Percentiles rank a stretch among this genome's conserved stretches.
phyloP scores from a whole-genome alignment of 1,139 yeast species.

The Oligophagozyma castellii region DNA sequence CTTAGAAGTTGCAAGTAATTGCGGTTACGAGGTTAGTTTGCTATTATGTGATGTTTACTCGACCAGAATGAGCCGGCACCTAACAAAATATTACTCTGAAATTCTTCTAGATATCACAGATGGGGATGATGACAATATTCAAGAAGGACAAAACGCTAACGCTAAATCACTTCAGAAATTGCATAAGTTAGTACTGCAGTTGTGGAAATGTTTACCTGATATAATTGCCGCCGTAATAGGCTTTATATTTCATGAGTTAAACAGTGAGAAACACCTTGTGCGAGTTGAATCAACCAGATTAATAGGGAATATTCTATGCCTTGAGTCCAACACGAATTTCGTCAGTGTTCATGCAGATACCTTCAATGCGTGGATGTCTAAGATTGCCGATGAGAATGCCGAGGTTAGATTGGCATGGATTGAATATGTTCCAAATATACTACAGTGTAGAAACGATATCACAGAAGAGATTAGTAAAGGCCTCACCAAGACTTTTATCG shows the following conservation, averaged over 20 bases:
- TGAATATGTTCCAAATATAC: slow-evolving; percentile 35
- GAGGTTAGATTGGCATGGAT: slow-evolving; percentile 62
- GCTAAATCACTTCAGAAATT: slow-evolving; percentile 29
- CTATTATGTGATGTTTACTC: slow-evolving; percentile 57
- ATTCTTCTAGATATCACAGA: slow-evolving; percentile 39
- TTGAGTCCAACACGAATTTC: slow-evolving; percentile 41
- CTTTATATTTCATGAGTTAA: slow-evolving; percentile 65
- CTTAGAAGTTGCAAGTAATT: slow-evolving; percentile 27
- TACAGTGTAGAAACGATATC: slow-evolving; percentile 37
- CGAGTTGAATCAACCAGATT: slow-evolving; percentile 62
- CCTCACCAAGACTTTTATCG: slow-evolving; percentile 54
- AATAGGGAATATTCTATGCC: slow-evolving; percentile 51
- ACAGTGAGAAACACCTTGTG: slow-evolving; percentile 51
- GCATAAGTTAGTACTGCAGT: slow-evolving; percentile 48
- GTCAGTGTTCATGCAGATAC: slow-evolving; percentile 44
- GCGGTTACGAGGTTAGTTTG: slow-evolving; percentile 56
- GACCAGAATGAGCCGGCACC: slow-evolving; percentile 63
- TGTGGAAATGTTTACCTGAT: slow-evolving; percentile 75
- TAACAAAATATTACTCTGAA: slow-evolving; percentile 74
- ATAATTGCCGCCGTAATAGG: slow-evolving; percentile 64
- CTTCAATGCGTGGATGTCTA: slow-evolving; percentile 62
- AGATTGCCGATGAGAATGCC: slow-evolving; percentile 56
- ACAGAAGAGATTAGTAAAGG: slow-evolving; percentile 42
- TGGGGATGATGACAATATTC: slow-evolving; percentile 15
- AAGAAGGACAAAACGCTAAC: slow-evolving; percentile 14